Evolutionary conservation across 2,329 filamentous ascomycete species (phyloP).

Genomic region (Cladophialophora immunda): DNA sequence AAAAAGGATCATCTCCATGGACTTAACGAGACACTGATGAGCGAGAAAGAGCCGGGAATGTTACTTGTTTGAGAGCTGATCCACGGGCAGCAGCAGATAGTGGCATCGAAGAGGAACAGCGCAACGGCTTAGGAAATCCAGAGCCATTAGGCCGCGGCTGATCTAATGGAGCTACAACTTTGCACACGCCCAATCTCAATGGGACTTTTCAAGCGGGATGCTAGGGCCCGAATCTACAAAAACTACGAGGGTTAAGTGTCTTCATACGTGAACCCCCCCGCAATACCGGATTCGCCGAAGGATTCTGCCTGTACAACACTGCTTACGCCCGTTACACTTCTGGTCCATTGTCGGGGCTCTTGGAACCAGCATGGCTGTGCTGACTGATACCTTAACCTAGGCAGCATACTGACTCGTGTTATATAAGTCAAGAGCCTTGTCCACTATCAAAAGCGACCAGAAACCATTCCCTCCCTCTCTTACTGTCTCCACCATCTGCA

Average conservation of each 20-base stretch:
- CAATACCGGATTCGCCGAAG: not conserved
- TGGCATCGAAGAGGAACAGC: not conserved
- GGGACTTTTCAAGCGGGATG: no score
- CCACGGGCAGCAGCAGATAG: not conserved
- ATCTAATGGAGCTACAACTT: not conserved
- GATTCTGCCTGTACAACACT: not conserved
- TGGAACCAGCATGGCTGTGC: not conserved
- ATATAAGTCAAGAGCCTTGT: slow-evolving; percentile 6
- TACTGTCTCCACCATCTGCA: not conserved
- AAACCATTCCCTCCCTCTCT: not conserved
- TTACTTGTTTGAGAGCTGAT: not conserved
- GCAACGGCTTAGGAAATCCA: not conserved
- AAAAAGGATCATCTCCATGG: not conserved
- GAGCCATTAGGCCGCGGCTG: not conserved
- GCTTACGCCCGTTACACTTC: not conserved
- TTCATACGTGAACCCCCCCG: not conserved
- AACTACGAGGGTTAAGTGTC: no score
- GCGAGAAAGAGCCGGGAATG: not conserved
- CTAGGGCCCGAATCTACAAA: no score
- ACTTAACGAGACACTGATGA: not conserved
- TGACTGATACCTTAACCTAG: not conserved
- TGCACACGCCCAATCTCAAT: no score
- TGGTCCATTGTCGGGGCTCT: not conserved
- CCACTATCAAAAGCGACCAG: not conserved
- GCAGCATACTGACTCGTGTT: not conserved